Percentiles rank a stretch among this genome's conserved stretches.
phyloP scores from a whole-genome alignment of 2,329 filamentous ascomycete genomes.

The Penicillium sp. region DNA sequence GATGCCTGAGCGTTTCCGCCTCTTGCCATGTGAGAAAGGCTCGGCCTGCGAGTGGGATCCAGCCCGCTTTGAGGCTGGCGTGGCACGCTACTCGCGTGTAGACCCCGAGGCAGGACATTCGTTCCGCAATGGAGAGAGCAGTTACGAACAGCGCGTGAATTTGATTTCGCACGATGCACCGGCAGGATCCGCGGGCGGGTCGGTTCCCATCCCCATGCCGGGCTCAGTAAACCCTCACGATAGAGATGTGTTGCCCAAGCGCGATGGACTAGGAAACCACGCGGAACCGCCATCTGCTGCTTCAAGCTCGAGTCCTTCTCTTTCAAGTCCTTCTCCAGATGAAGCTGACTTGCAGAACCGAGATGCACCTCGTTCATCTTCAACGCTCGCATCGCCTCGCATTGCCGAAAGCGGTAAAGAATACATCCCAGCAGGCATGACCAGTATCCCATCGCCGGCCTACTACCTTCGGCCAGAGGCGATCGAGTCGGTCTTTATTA shows the following conservation, averaged over 20 bases:
- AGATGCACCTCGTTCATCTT: conserved; percentile 14
- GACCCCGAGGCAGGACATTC: conserved; percentile 36
- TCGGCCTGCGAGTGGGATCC: conserved; percentile 55
- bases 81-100: conserved; percentile 47
- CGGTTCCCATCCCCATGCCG: conserved; percentile 24
- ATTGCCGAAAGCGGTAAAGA: conserved; percentile 41
- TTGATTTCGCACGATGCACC: conserved; percentile 11
- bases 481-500: conserved; percentile 75
- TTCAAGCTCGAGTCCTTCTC: conserved; percentile 3
- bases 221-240: conserved; percentile 25
- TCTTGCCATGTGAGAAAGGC: conserved; percentile 50
- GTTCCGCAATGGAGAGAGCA: conserved; percentile 24
- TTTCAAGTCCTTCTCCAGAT: background rate
- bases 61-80: conserved; percentile 17
- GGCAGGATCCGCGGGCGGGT: conserved; percentile 1
- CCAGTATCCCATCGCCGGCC: conserved; percentile 36
- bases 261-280: conserved; percentile 7
- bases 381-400: conserved; percentile 31
- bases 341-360: conserved; percentile 10
- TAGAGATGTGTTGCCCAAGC: conserved; percentile 15
- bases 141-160: conserved; percentile 25
- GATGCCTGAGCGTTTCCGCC: conserved; percentile 59
- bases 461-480: conserved; percentile 63
- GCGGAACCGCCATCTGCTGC: background rate
- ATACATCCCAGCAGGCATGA: conserved; percentile 44